phyloP scores from a whole-genome alignment of 1,139 yeast genomes.

The Lodderomyces oxycetoniae region DNA sequence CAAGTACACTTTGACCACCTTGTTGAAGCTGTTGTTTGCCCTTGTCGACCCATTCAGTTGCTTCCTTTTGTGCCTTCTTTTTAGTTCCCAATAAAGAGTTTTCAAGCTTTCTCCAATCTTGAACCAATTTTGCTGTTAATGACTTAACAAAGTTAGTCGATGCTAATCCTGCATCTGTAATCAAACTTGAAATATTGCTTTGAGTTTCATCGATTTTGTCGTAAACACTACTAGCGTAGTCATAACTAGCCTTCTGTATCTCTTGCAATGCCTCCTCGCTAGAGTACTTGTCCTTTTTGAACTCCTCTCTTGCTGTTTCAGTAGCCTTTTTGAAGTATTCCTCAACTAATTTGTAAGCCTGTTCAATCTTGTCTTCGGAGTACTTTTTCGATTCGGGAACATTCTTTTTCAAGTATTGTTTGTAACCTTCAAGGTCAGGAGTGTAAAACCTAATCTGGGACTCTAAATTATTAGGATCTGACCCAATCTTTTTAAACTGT shows the following conservation, averaged over 20 bases:
- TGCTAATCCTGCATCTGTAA: constrained; percentile 18
- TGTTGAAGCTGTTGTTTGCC: constrained; percentile 1
- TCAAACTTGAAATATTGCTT: constrained; percentile 12
- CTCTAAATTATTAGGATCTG: constrained; percentile 10
- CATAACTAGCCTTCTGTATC: constrained; percentile 20
- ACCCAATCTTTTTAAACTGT: constrained; percentile 10
- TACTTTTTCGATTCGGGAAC: constrained; percentile 10
- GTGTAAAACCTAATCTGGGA: constrained; percentile 18
- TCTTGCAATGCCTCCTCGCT: constrained; percentile 21
- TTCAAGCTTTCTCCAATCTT: constrained; percentile 8
- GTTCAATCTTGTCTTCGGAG: constrained; percentile 20
- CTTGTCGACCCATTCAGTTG: constrained; percentile 3
- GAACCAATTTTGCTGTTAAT: constrained; percentile 7
- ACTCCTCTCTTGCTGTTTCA: constrained; percentile 23
- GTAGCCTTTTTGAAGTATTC: constrained; percentile 42
- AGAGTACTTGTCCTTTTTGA: constrained; percentile 17
- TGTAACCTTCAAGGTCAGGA: constrained; percentile 18
- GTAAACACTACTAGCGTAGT: constrained; percentile 18
- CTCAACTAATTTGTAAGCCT: constrained; percentile 23
- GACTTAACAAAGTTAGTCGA: constrained; percentile 13
- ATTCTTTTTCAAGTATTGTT: constrained; percentile 13
- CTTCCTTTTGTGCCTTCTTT: constrained; percentile 10
- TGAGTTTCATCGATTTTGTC: constrained; percentile 13
- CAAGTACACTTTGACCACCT: constrained; percentile 5
- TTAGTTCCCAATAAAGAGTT: constrained; percentile 7